Base-by-base conservation (phyloP, 176 grass and related monocot species). In the Musa troglodytarum region DNA sequence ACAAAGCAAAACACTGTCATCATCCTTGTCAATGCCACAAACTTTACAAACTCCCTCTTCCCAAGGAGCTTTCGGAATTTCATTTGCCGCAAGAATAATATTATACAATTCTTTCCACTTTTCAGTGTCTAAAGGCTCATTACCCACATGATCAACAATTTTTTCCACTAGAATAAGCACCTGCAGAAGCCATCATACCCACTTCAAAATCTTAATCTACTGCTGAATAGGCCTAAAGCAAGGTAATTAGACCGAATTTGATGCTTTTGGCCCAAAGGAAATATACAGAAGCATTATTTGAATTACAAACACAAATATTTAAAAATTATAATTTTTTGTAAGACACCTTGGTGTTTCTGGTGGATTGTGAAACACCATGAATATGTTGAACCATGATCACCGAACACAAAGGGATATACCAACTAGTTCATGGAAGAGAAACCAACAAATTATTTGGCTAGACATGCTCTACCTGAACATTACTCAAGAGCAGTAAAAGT, bases 1-100 rank as follows among this genome's bases (percentile, higher is more conserved):
- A 55, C 94, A 98, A 19, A 98, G 81, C 10, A 98, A 86, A 79
- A 93, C 94, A 77, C 86, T 91, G 70, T 98, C 88, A 61, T 98
- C 94, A 3, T 98, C 94, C 50, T 86, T 83, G 78, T 98, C 94
- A 24, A 98, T 90, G 23, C 94, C 94, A 80, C 94, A 98, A 49
- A 98, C 90, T 89, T 98, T 98, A 80, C 94, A 98, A 76, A 98
- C 84, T 65, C 94, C 94, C 54, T 93, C 90, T 80, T 98, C 94
- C 94, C 94, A 98, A 69, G 94, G 94, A 70, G 94, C 94, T 83
- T 93, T 97, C 3, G 90, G 87, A 54, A 93, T 76, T 53, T 87
- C 85, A 64, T 79, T 87, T 76, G 81, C 29, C 78, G 84, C 75
- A 57, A 78, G 75, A 67, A 97, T 79, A 77, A 81, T 80, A 85